Base-by-base conservation (phyloP, 1,284 basidiomycete genomes). In the Limonomyces culmigenus region DNA sequence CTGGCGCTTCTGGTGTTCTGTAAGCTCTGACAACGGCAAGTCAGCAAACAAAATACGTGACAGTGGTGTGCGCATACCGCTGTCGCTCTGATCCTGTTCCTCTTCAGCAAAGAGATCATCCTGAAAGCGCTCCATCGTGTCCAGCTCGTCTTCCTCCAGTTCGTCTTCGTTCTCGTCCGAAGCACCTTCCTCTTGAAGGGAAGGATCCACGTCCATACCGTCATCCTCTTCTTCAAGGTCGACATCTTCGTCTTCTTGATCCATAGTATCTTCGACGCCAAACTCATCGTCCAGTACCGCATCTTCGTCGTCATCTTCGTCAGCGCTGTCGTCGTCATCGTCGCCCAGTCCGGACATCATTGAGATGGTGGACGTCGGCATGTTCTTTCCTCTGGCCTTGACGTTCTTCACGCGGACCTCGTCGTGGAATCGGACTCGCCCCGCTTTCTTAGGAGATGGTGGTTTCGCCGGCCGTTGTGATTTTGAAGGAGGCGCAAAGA, bases 361-460 rank as follows among this genome's bases (percentile, higher is more conserved):
- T 20, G 21, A 47, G 45, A 62, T 51, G 15, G 51, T 43, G 3
- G 57, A 59, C 16, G 73, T 46, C 2, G 72, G 67, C 32, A 66
- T 54, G 34, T 64, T 68, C 50, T 69, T 73, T 32, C 79, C 76
- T 29, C 69, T 70, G 2, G 73, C 58, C 47, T 72, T 74, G 47
- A 86, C 81, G 30, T 70, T 78, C 54, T 75, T 85, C 27, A 88
- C 78, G 35, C 74, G 64, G 19, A 91, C 87, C 48, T 78, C 65
- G 15, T 86, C 80, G 50, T 78, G 67, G 51, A 91, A 91, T 18
- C 79, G 74, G 5, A 91, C 84, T 40, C 60, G 63, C 30, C 61
- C 47, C 19, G 50, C 43, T 29, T 51, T 51, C 33, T 42, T 42
- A 20, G 40, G 41, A 18, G 38, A 33, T 14, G 33, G 36, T 20